Evolutionary conservation across 495 filamentous ascomycete genomes (phyloP).

Genomic region (Podospora pseudoanserina): DNA sequence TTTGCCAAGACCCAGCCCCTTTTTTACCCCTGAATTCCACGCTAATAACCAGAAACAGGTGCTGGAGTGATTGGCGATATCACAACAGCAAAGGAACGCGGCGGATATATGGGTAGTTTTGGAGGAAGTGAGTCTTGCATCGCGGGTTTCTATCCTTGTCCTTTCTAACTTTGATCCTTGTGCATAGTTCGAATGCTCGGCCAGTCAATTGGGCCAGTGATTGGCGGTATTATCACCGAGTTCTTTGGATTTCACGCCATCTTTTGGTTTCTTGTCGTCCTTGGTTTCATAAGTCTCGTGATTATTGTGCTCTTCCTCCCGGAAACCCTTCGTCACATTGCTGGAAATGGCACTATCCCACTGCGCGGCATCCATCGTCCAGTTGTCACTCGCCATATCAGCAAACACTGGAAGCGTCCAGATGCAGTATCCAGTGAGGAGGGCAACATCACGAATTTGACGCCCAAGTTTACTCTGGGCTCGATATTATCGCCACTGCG

Average conservation of each 20-base stretch:
- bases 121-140: constrained; percentile 25
- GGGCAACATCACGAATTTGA: constrained; percentile 17
- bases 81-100: constrained; percentile 46
- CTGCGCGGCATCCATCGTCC: constrained; percentile 33
- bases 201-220: constrained; percentile 55
- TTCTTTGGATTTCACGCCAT: constrained; percentile 63
- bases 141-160: not conserved
- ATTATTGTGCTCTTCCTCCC: constrained; percentile 50
- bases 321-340: constrained; percentile 61
- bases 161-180: not conserved
- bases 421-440: not conserved
- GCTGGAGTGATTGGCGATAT: constrained; percentile 54
- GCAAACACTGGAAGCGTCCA: constrained; percentile 24
- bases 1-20: not conserved
- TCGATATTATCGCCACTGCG: constrained; percentile 54
- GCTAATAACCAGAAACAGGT: constrained; percentile 23
- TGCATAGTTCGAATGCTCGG: constrained; percentile 39
- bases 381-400: constrained; percentile 43
- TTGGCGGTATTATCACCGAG: constrained; percentile 60
- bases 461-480: constrained; percentile 40
- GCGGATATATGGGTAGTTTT: constrained; percentile 52
- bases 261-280: constrained; percentile 64
- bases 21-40: not conserved
- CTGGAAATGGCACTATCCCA: constrained; percentile 56
- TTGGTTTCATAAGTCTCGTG: constrained; percentile 40